These are phyloP conservation scores for Croton laevigatus DNA, from an alignment of 441 rosid genomes.

Conservation along the genomic window DNA sequence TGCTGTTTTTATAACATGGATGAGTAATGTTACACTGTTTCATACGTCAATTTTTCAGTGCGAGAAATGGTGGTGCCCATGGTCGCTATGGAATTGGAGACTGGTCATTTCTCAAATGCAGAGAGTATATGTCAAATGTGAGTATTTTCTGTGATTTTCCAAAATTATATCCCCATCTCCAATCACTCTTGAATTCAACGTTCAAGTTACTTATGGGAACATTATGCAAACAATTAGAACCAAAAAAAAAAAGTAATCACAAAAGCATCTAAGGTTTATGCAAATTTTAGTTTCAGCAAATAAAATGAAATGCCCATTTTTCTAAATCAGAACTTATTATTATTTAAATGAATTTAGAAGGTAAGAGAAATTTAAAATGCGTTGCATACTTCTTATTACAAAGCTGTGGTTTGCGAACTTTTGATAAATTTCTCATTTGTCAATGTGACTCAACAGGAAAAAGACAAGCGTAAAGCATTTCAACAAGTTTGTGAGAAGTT, in stretches of 20 bases:
- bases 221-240: neutral
- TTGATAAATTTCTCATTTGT: neutral
- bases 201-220: neutral
- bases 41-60: constrained; percentile 45
- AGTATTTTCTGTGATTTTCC: constrained; percentile 30
- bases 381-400: neutral
- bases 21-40: constrained; percentile 13
- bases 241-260: neutral
- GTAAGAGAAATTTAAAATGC: too few species aligned
- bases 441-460: constrained; percentile 45
- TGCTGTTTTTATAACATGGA: constrained; percentile 18
- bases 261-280: neutral
- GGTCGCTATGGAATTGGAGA: constrained; percentile 81
- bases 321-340: too few species aligned
- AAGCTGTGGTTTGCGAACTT: neutral
- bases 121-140: constrained; percentile 76
- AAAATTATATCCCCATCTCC: neutral
- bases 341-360: neutral
- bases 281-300: neutral
- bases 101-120: constrained; percentile 83
- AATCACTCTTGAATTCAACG: neutral
- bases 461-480: constrained; percentile 84
- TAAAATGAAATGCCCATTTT: neutral
- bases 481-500: constrained; percentile 79
- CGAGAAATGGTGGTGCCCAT: constrained; percentile 87